Conservation (phyloP, 78 protist genomes). For the Emiliania huxleyi region DNA sequence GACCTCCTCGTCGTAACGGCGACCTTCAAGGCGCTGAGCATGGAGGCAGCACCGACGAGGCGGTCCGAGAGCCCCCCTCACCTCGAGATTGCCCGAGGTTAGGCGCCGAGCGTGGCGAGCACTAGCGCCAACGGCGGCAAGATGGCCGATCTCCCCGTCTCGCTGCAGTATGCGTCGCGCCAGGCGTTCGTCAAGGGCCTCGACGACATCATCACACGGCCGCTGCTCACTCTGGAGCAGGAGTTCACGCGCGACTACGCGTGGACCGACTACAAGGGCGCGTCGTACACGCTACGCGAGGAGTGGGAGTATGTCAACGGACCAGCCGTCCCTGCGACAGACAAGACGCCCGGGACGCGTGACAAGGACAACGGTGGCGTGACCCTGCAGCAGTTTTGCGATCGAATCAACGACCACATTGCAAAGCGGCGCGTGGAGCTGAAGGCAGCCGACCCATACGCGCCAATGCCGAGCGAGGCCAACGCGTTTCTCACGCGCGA, state of each 20-base stretch:
- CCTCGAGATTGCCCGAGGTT: too few relatives aligned
- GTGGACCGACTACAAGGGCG: constrained; percentile 3
- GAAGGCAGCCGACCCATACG: neutral
- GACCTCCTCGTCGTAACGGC: too few relatives aligned
- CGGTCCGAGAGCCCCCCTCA: too few relatives aligned
- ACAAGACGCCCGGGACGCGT: neutral
- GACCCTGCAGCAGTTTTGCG: neutral
- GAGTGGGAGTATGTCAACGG: constrained; percentile 10
- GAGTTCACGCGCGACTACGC: neutral
- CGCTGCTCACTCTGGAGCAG: neutral
- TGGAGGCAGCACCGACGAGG: too few relatives aligned
- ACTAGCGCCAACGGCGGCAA: too few relatives aligned
- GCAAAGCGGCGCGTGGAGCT: neutral
- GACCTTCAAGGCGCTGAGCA: too few relatives aligned
- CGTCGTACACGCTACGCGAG: neutral
- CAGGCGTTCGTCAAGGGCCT: neutral
- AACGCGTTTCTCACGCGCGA: neutral
- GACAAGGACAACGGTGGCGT: neutral
- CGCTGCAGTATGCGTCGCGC: neutral
- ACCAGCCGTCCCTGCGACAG: neutral
- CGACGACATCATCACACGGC: neutral
- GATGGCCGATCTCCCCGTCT: neutral
- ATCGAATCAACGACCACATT: neutral
- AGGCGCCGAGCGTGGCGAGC: too few relatives aligned
- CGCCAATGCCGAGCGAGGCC: neutral